Evolutionary conservation across 441 rosid species (phyloP).

Genomic region (Gossypium davidsonii): DNA sequence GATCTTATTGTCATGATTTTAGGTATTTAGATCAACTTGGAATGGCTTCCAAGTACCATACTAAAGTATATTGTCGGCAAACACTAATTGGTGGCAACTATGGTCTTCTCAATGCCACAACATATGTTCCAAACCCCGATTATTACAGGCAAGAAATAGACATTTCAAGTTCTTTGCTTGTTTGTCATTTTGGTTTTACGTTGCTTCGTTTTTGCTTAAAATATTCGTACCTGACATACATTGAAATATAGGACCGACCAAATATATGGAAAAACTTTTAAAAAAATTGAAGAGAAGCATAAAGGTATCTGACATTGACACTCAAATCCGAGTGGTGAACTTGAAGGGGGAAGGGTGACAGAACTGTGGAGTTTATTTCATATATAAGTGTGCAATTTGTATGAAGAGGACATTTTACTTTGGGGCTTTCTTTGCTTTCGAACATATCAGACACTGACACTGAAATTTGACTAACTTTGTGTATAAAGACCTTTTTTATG

Average conservation of each 20-base stretch:
- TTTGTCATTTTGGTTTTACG: background rate
- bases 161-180: background rate
- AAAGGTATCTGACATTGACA: background rate
- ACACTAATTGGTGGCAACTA: conserved; percentile 87
- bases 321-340: background rate
- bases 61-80: conserved; percentile 91
- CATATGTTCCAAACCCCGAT: conserved; percentile 79
- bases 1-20: conserved; percentile 1
- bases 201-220: background rate
- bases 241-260: too few relatives aligned
- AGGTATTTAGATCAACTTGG: conserved; percentile 99
- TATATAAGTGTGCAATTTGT: too few relatives aligned
- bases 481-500: background rate
- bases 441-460: background rate
- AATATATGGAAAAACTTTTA: background rate
- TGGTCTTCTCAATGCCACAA: conserved; percentile 62
- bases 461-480: background rate
- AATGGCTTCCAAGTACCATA: conserved; percentile 73
- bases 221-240: too few relatives aligned
- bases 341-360: too few relatives aligned
- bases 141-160: conserved; percentile 71
- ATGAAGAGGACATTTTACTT: too few relatives aligned
- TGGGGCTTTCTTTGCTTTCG: too few relatives aligned
- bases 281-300: background rate
- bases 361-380: too few relatives aligned